Base-by-base conservation (phyloP, 495 filamentous ascomycete species). In the Saxispiralis lemnorum region DNA sequence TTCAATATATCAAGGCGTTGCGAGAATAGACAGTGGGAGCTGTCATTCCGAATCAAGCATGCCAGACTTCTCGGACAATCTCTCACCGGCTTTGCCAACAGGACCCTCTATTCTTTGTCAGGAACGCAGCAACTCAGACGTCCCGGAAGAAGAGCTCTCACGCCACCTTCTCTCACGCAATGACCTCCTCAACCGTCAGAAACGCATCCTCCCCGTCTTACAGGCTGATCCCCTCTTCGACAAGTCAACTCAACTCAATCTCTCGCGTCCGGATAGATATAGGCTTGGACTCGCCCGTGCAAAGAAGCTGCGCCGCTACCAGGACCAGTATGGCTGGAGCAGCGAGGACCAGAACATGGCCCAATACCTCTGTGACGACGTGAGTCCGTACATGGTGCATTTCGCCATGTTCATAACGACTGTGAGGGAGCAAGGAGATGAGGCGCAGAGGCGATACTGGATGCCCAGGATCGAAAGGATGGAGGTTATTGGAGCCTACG, bases 281-380 rank as follows among this genome's bases (percentile, higher is more conserved):
- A 61, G 66, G 31, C 58, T 68, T 31, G 66, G 59, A 1, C 61
- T 70, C 15, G 66, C 65, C 5, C 55, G 66, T 6, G 65, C 63
- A 31, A 70, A 70, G 54, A 56, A 62, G 6, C 43, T 70, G 5
- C 60, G 65, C 13, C 58, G 66, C 34, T 47, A 67, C n/a, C 46
- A 46, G 1, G 55, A 60, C 30, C 52, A 60, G 35, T 48, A 67
- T 41, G 45, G 53, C 24, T 70, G 67, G 67, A 53, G 53, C 38
- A 37, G 54, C 31, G 59, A 61, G 7, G 64, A 70, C 33, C 58
- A 60, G 24, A 58, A 59, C 18, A 67, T 69, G 62, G 59, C 59
- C 1, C 62, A 66, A 48, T 67, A 67, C 44, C 51, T 70, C 14
- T 57, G 62, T 10, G 66, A 68, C 41, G 67, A 66, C 57, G 60